These are phyloP conservation scores for Tremellales sp. DNA, from an alignment of 1,284 basidiomycete species.

Conservation along the genomic window DNA sequence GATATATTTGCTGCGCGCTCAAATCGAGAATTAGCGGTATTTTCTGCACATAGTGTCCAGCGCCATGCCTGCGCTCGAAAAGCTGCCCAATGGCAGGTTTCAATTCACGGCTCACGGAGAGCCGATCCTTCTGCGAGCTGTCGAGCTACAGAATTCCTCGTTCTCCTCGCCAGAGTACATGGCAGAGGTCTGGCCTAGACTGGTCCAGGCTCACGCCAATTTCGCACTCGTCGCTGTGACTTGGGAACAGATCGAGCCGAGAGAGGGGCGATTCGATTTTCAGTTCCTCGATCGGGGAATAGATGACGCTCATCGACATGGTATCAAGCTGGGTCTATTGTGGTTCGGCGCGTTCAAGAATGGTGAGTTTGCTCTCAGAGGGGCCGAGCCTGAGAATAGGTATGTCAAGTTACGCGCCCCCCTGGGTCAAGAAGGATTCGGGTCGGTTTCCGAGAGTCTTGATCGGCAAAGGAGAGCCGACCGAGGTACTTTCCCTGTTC, in stretches of 20 bases:
- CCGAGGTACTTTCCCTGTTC: constrained; percentile 8
- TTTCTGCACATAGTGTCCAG: too few species aligned
- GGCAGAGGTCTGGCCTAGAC: constrained; percentile 4
- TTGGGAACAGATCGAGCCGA: constrained; percentile 16
- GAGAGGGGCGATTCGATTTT: constrained; percentile 13
- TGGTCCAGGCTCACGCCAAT: constrained; percentile 9
- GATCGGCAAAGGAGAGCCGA: neutral
- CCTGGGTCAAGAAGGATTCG: constrained; percentile 15
- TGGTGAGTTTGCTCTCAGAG: constrained; percentile 1
- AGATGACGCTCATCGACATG: constrained; percentile 5
- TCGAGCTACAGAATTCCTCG: constrained; percentile 13
- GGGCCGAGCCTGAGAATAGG: neutral
- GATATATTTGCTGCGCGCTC: too few species aligned
- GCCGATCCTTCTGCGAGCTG: constrained; percentile 8
- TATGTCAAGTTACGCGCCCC: constrained; percentile 8
- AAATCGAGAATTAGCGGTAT: too few species aligned
- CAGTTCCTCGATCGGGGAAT: constrained; percentile 11
- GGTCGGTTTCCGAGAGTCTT: constrained; percentile 13
- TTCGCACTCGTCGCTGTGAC: constrained; percentile 6
- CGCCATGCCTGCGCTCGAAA: too few species aligned
- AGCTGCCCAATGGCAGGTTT: constrained; percentile 1
- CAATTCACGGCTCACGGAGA: constrained; percentile 9
- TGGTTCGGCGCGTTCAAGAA: constrained; percentile 20
- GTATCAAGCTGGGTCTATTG: constrained; percentile 10
- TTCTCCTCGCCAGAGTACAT: constrained; percentile 10